Percentiles rank a stretch among this genome's conserved stretches.
Conservation (phyloP, 371 early-diverging fungal species). For the Mucor lusitanicus region DNA sequence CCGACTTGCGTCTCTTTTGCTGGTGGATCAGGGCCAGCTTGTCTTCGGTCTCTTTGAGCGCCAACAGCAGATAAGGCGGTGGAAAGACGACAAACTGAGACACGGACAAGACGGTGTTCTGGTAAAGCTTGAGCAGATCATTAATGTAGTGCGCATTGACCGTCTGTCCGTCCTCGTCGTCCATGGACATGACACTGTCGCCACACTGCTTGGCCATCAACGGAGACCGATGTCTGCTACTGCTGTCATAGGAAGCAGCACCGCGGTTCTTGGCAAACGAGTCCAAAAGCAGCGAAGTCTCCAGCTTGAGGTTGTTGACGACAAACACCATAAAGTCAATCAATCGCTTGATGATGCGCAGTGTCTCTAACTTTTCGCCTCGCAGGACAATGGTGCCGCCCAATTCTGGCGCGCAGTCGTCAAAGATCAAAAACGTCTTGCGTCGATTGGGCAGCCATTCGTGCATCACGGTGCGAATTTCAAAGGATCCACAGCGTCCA, state of each 20-base stretch:
- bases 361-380: slow-evolving; percentile 67
- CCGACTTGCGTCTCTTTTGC: slow-evolving; percentile 19
- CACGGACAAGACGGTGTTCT: slow-evolving; percentile 76
- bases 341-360: slow-evolving; percentile 78
- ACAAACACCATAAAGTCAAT: slow-evolving; percentile 83
- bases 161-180: slow-evolving; percentile 17
- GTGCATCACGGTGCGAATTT: slow-evolving; percentile 80
- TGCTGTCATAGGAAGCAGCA: slow-evolving; percentile 2
- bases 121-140: slow-evolving; percentile 49
- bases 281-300: slow-evolving; percentile 74
- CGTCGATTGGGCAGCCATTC: slow-evolving; percentile 36
- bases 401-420: slow-evolving; percentile 78
- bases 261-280: slow-evolving; percentile 50
- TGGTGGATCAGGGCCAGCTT: slow-evolving; percentile 29
- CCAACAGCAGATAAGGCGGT: slow-evolving; percentile 78
- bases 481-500: slow-evolving; percentile 83
- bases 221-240: slow-evolving; percentile 13
- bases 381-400: slow-evolving; percentile 90
- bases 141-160: slow-evolving; percentile 20
- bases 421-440: slow-evolving; percentile 87
- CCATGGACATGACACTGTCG: not conserved
- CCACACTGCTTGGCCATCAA: not conserved
- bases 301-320: slow-evolving; percentile 83
- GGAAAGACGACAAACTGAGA: slow-evolving; percentile 86
- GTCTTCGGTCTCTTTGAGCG: slow-evolving; percentile 67